Base-by-base conservation (phyloP, 805 yeast genomes). In the Spathaspora girioi region DNA sequence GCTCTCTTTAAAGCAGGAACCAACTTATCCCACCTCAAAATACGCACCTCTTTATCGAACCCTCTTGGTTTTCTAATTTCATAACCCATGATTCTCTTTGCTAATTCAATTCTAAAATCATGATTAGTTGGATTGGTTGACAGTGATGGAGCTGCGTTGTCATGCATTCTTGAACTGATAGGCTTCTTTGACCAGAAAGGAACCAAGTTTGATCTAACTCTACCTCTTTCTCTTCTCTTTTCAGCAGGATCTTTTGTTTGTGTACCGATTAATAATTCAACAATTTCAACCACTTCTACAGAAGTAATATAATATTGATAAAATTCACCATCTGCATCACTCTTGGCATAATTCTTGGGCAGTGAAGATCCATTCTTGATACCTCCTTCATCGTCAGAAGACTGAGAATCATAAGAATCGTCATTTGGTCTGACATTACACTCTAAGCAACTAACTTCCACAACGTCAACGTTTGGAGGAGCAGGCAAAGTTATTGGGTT, bases 161-260 rank as follows among this genome's bases (percentile, higher is more conserved):
- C 73, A 50, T 70, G 70, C 65, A 64, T 61, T 44, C 70, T 62
- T 4, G 84, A 77, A 43, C 79, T 72, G 46, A 82, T 76, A 18
- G 87, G 84, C 56, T 73, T 80, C 62, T 78, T 80, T 23, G 81
- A 76, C 88, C 88, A 84, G 61, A 81, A 83, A 5, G 86, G 86
- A 50, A 83, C 85, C 66, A 84, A 69, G 58, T 84, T 83, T 45
- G 84, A 80, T 65, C 89, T 70, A 43, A 84, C 79, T 51, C 89
- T 69, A n/a, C 88, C 88, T 46, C 87, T 63, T 60, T 83, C 88
- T 53, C 79, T 75, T 54, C 89, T 75, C 54, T 82, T 75, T 50
- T 79, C 84, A 6, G 71, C 71, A 5, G 80, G 73, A 50, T 78
- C 78, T 49, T 66, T 67, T 32, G 64, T 60, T 51, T 75, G 75